Conservation (phyloP, 345 rosid genomes). For the Melaleuca quinquenervia region DNA sequence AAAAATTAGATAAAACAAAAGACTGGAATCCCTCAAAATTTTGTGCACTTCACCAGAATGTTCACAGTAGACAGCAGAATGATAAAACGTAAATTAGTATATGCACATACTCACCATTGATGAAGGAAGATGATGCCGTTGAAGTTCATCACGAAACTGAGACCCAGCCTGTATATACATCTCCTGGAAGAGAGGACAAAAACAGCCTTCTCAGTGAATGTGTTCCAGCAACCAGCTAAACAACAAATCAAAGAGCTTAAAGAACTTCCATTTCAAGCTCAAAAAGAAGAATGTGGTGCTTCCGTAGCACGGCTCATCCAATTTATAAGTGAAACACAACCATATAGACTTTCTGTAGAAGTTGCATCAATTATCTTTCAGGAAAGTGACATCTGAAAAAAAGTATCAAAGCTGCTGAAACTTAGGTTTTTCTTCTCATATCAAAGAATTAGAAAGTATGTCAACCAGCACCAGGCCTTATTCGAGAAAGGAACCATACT, state of each 20-base stretch:
- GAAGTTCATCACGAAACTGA: slow-evolving; percentile 97
- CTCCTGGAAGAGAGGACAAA: slow-evolving; percentile 47
- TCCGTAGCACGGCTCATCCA: background rate
- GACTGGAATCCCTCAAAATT: background rate
- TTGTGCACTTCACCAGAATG: background rate
- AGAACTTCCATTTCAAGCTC: background rate
- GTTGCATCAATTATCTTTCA: background rate
- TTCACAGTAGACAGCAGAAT: background rate
- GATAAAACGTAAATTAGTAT: background rate
- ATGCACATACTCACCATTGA: slow-evolving; percentile 52
- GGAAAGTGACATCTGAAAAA: background rate
- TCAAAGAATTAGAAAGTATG: background rate
- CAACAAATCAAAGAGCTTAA: background rate
- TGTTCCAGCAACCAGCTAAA: background rate
- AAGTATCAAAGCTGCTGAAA: background rate
- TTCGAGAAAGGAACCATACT: background rate
- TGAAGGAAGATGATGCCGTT: slow-evolving; percentile 77
- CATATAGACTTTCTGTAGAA: background rate
- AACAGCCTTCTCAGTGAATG: background rate
- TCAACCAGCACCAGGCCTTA: background rate
- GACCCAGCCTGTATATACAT: slow-evolving; percentile 86
- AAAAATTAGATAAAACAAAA: background rate
- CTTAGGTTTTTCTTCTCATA: background rate
- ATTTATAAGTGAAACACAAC: background rate
- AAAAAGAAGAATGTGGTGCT: background rate